Conservation (phyloP, 1,284 basidiomycete genomes). For the Sparassis latifolia region DNA sequence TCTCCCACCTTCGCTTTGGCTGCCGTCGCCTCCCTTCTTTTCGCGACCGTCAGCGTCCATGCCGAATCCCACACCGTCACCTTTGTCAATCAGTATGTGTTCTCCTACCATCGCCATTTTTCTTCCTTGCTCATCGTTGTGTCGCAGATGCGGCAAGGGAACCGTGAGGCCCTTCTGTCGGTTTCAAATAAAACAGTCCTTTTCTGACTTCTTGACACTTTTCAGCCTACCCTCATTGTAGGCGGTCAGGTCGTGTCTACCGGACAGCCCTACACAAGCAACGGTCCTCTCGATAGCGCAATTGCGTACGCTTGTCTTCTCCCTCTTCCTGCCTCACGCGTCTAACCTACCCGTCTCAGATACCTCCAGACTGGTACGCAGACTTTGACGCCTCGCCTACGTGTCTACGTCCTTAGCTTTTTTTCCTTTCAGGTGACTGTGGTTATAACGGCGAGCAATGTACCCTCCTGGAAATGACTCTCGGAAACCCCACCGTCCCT, state of each 20-base stretch:
- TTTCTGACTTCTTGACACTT: background rate
- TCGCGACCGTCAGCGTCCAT: slow-evolving; percentile 19
- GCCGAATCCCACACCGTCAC: slow-evolving; percentile 32
- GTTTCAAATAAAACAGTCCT: background rate
- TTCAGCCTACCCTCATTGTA: slow-evolving; percentile 28
- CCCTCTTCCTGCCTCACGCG: too few species aligned
- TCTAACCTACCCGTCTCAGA: slow-evolving; percentile 6
- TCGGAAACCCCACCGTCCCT: slow-evolving; percentile 31
- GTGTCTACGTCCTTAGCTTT: background rate
- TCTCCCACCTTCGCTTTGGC: slow-evolving; percentile 24
- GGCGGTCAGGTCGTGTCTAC: slow-evolving; percentile 27
- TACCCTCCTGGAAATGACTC: slow-evolving; percentile 35
- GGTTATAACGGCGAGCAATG: slow-evolving; percentile 37
- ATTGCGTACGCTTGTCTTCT: slow-evolving; percentile 26
- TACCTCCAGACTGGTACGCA: slow-evolving; percentile 25
- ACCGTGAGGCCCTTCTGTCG: slow-evolving; percentile 23
- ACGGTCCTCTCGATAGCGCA: slow-evolving; percentile 21
- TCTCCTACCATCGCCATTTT: background rate
- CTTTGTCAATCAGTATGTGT: slow-evolving; percentile 30
- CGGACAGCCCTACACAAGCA: slow-evolving; percentile 26
- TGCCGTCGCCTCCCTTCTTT: slow-evolving; percentile 19
- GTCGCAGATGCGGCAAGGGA: slow-evolving; percentile 29
- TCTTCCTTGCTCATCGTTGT: too few species aligned
- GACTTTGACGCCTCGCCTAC: background rate
- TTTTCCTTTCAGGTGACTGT: slow-evolving; percentile 22